Conservation (phyloP, 1,284 basidiomycete species). For the Fomitopsis betulina region DNA sequence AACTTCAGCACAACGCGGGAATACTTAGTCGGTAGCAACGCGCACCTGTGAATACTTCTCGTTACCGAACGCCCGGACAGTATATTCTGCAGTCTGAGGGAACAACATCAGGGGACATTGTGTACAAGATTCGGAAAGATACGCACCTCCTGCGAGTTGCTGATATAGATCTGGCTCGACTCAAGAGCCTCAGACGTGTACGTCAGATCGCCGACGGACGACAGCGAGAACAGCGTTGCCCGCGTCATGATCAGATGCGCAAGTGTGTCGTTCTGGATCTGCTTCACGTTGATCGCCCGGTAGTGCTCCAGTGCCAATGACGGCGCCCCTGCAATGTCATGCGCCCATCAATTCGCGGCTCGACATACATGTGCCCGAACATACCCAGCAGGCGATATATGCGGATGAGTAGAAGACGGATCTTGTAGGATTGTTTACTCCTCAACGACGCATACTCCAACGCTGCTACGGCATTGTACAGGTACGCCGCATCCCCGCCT, state of each 20-base stretch:
- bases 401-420: constrained; percentile 70
- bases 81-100: constrained; percentile 69
- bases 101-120: constrained; percentile 3
- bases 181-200: constrained; percentile 70
- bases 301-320: constrained; percentile 74
- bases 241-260: constrained; percentile 77
- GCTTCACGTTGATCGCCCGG: constrained; percentile 68
- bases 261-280: constrained; percentile 82
- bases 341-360: neutral
- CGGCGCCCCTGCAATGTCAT: constrained; percentile 49
- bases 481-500: constrained; percentile 46
- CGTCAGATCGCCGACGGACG: constrained; percentile 66
- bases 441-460: constrained; percentile 70
- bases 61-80: constrained; percentile 67
- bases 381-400: constrained; percentile 76
- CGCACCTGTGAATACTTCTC: constrained; percentile 80
- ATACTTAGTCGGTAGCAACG: constrained; percentile 27
- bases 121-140: neutral
- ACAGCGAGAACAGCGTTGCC: constrained; percentile 74
- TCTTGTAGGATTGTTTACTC: constrained; percentile 75
- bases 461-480: constrained; percentile 59
- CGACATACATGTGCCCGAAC: constrained; percentile 14
- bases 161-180: constrained; percentile 73
- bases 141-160: constrained; percentile 68
- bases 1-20: neutral